Evolutionary conservation across 345 rosid species (phyloP).

Genomic region (Eucalyptus pauciflora): DNA sequence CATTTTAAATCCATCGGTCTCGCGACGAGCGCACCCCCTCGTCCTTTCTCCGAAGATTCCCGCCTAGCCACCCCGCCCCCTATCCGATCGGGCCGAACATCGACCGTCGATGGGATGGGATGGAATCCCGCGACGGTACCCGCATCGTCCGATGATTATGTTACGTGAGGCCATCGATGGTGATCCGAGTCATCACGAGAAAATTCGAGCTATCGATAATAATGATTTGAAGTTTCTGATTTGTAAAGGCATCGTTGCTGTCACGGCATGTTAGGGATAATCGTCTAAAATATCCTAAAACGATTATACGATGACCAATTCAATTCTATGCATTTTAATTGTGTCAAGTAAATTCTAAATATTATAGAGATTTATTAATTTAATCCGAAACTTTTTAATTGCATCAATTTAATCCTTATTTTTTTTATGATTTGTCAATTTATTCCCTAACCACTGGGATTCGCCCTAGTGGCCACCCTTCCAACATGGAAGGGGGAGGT

Average conservation of each 20-base stretch:
- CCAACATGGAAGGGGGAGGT: no score
- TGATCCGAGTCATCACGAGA: fast-evolving
- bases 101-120: background rate
- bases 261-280: background rate
- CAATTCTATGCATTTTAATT: fast-evolving
- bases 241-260: background rate
- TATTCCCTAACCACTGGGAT: no score
- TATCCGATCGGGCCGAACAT: background rate
- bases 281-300: fast-evolving
- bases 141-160: background rate
- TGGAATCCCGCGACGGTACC: background rate
- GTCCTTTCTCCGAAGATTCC: background rate
- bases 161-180: background rate
- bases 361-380: no score
- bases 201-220: background rate
- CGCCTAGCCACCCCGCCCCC: background rate
- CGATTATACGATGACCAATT: fast-evolving
- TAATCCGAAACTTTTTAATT: fast-evolving
- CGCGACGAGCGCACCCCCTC: background rate
- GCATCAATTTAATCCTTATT: no score
- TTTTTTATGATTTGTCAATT: fast-evolving
- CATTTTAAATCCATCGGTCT: background rate
- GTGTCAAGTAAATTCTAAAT: fast-evolving
- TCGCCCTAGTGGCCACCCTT: no score
- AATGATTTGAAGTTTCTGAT: background rate